Conservation (phyloP, 108 stramenopile species). For the Skeletonema menzelii region DNA sequence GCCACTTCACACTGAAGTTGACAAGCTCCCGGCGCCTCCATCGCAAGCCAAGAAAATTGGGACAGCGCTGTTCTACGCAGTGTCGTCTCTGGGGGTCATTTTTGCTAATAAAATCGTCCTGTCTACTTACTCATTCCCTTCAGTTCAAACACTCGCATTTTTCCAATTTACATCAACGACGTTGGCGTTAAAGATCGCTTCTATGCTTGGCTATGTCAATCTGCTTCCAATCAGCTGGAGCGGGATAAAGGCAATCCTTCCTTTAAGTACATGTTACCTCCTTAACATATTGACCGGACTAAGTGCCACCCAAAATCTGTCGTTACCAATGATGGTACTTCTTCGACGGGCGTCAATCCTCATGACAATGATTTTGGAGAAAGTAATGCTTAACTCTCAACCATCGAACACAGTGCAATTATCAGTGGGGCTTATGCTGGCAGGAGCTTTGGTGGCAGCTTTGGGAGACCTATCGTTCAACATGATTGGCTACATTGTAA, state of each 20-base stretch:
- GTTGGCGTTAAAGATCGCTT: constrained; percentile 28
- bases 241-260: constrained; percentile 44
- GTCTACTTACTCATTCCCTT: constrained; percentile 42
- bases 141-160: constrained; percentile 43
- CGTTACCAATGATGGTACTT: constrained; percentile 73
- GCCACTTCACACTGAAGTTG: constrained; percentile 3
- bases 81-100: constrained; percentile 46
- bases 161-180: constrained; percentile 53
- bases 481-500: constrained; percentile 51
- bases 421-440: constrained; percentile 61
- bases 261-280: constrained; percentile 62
- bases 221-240: constrained; percentile 24
- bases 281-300: constrained; percentile 68
- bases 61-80: constrained; percentile 47
- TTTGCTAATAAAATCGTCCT: constrained; percentile 53
- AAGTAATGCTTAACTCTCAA: constrained; percentile 44
- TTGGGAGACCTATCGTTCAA: constrained; percentile 64
- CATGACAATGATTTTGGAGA: constrained; percentile 70
- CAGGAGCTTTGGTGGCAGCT: constrained; percentile 65
- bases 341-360: constrained; percentile 66
- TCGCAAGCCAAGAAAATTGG: constrained; percentile 37
- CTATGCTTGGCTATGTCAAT: constrained; percentile 31
- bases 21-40: constrained; percentile 8
- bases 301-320: constrained; percentile 57
- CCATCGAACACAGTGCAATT: constrained; percentile 48